phyloP scores from a whole-genome alignment of 805 yeast species.

The Helenozyma baotianmanensis region DNA sequence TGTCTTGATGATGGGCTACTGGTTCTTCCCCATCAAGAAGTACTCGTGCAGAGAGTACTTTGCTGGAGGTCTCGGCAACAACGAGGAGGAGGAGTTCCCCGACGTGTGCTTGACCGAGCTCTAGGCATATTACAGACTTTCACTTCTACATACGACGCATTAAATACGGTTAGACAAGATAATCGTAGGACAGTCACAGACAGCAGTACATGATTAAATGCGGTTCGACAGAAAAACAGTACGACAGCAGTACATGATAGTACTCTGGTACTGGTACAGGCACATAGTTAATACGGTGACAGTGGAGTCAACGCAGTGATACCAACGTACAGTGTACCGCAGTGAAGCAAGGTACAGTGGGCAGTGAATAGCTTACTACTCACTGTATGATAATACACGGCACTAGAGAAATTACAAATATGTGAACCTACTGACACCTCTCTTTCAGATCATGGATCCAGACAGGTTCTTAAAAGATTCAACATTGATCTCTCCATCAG shows the following conservation, averaged over 20 bases:
- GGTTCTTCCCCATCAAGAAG: constrained; percentile 39
- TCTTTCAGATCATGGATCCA: constrained; percentile 43
- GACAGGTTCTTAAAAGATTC: constrained; percentile 47
- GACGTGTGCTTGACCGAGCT: constrained; percentile 31
- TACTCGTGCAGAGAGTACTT: constrained; percentile 35
- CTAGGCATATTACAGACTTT: constrained; percentile 2
- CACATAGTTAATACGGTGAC: too few species aligned
- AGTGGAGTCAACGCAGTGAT: too few species aligned
- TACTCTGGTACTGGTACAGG: too few species aligned
- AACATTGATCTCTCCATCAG: constrained; percentile 43
- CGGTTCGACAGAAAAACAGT: too few species aligned
- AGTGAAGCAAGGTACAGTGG: too few species aligned
- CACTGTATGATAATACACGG: too few species aligned
- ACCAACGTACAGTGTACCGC: too few species aligned
- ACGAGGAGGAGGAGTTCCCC: constrained; percentile 41
- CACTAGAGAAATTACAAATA: constrained; percentile 13
- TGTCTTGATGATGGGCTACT: constrained; percentile 32
- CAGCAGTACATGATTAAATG: too few species aligned
- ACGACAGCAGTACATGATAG: too few species aligned
- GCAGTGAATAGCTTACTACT: too few species aligned
- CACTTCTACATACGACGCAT: background rate
- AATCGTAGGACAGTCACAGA: too few species aligned
- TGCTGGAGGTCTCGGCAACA: constrained; percentile 38
- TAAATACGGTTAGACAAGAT: background rate
- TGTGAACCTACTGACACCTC: constrained; percentile 50